A percentile compares a stretch with the other conserved stretches of the same genome.
These are phyloP conservation scores for Suhomyces kunorum DNA, from an alignment of 1,139 yeast genomes.

Conservation along the genomic window DNA sequence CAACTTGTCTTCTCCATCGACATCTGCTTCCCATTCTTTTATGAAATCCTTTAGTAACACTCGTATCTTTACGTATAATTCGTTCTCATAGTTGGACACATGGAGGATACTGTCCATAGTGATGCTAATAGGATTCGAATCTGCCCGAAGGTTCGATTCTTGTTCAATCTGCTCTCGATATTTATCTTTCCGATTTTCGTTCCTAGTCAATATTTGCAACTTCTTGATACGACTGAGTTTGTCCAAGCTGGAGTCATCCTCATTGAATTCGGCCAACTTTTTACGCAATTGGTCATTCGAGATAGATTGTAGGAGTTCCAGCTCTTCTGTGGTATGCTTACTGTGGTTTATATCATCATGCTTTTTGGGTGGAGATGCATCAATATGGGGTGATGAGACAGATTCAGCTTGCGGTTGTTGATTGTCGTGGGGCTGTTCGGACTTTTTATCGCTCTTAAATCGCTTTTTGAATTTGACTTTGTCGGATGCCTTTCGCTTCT, in stretches of 20 bases:
- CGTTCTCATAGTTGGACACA: slow-evolving; percentile 22
- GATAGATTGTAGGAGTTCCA: slow-evolving; percentile 18
- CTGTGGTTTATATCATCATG: not conserved
- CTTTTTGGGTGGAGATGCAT: not conserved
- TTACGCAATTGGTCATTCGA: slow-evolving; percentile 24
- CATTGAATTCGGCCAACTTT: slow-evolving; percentile 24
- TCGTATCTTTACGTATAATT: slow-evolving; percentile 47
- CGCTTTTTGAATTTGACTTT: slow-evolving; percentile 1
- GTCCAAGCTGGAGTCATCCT: slow-evolving; percentile 19
- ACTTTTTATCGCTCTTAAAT: slow-evolving; percentile 7
- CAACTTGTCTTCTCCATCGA: slow-evolving; percentile 16
- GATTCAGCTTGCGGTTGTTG: not conserved
- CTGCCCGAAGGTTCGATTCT: slow-evolving; percentile 28
- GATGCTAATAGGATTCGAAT: too few relatives aligned
- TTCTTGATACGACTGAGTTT: slow-evolving; percentile 31
- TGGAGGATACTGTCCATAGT: slow-evolving; percentile 38
- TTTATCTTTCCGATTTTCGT: slow-evolving; percentile 19
- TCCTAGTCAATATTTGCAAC: slow-evolving; percentile 23
- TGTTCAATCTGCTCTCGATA: slow-evolving; percentile 21
- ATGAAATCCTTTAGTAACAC: slow-evolving; percentile 51
- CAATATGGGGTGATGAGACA: not conserved
- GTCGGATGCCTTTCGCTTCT: slow-evolving; percentile 22
- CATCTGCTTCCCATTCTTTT: slow-evolving; percentile 39
- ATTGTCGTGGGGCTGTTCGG: not conserved
- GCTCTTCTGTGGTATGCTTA: slow-evolving; percentile 11